Conservation (phyloP, 208 protist genomes). For the Spongospora subterranea region DNA sequence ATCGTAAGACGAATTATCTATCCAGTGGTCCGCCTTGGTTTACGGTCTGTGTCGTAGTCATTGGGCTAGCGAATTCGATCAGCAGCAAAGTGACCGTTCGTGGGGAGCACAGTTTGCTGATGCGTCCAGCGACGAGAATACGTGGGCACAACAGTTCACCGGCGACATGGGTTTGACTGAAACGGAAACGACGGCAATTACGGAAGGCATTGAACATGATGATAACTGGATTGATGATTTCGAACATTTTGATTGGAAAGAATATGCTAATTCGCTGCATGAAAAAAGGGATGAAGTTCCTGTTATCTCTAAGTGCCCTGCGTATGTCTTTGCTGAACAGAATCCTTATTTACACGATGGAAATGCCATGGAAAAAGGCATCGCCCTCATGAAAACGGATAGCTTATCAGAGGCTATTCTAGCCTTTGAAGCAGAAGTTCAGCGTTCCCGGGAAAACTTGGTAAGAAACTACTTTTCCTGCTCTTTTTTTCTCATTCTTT, state of each 20-base stretch:
- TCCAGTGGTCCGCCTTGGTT: too few relatives aligned
- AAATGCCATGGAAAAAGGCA: conserved; percentile 16
- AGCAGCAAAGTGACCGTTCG: background rate
- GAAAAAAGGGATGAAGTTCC: background rate
- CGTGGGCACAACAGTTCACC: background rate
- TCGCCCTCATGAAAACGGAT: conserved; percentile 11
- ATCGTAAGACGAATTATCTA: background rate
- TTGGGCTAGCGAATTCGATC: conserved; percentile 2
- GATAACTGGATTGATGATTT: conserved; percentile 11
- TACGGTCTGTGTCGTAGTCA: too few relatives aligned
- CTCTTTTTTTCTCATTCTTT: background rate
- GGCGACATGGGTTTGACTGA: background rate
- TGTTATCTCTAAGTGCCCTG: background rate
- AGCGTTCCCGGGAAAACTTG: conserved; percentile 5
- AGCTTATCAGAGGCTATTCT: conserved; percentile 17
- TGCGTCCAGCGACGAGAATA: background rate
- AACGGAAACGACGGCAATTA: background rate
- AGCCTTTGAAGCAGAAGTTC: conserved; percentile 46
- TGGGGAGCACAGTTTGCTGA: background rate
- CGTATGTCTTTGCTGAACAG: background rate
- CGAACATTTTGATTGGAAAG: conserved; percentile 47
- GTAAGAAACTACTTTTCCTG: background rate
- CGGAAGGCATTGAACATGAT: background rate
- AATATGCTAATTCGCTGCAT: background rate
- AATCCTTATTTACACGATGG: background rate